Evolutionary conservation across 2,329 filamentous ascomycete species (phyloP).

Genomic region (Arthrinium puccinioides): DNA sequence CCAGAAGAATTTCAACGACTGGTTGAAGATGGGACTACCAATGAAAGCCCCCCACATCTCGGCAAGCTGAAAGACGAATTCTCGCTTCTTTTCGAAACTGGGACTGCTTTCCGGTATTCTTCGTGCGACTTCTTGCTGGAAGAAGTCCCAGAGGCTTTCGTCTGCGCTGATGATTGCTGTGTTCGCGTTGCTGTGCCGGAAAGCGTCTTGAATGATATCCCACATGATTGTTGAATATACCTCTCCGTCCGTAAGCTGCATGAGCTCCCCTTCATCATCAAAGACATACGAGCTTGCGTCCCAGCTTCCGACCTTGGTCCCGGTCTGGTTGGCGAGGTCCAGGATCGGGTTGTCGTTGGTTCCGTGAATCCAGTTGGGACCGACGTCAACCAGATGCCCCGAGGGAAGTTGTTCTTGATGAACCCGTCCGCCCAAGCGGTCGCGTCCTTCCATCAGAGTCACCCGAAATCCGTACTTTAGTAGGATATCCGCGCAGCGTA

Average conservation of each 20-base stretch:
- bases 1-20: conserved; percentile 73
- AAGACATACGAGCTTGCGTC: conserved; percentile 49
- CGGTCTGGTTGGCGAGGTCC: conserved; percentile 56
- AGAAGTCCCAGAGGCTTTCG: conserved; percentile 48
- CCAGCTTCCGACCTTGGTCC: conserved; percentile 39
- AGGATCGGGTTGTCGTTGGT: conserved; percentile 64
- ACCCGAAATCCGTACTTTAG: conserved; percentile 58
- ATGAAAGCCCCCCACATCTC: conserved; percentile 67
- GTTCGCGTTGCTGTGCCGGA: conserved; percentile 55
- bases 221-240: conserved; percentile 50
- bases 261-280: conserved; percentile 44
- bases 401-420: conserved; percentile 42
- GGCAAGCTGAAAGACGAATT: conserved; percentile 42
- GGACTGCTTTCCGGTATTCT: conserved; percentile 38
- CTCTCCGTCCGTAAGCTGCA: conserved; percentile 39
- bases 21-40: conserved; percentile 53
- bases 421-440: conserved; percentile 60
- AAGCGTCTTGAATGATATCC: conserved; percentile 61
- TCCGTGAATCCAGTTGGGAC: conserved; percentile 78
- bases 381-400: conserved; percentile 43
- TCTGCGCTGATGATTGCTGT: conserved; percentile 36
- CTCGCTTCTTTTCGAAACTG: conserved; percentile 31
- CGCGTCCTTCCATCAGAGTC: conserved; percentile 61
- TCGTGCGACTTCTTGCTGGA: conserved; percentile 33
- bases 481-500: conserved; percentile 64